A percentile compares a stretch with the other conserved stretches of the same genome.
Evolutionary conservation across 352 stramenopile species (phyloP).

Genomic region (Lagenidium giganteum): DNA sequence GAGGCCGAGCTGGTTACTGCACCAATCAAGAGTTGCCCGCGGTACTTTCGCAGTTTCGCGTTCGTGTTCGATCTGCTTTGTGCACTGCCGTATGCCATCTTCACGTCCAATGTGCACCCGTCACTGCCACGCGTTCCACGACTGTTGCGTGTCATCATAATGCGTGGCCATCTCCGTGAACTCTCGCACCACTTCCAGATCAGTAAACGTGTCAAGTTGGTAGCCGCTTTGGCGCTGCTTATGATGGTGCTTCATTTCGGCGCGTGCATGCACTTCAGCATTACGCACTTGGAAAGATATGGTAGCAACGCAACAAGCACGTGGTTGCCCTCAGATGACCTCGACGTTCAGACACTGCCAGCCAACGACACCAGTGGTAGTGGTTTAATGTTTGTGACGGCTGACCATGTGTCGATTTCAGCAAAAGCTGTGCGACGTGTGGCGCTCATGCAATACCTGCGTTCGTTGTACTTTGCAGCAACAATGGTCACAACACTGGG

Average conservation of each 20-base stretch:
- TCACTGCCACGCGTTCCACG: conserved; percentile 28
- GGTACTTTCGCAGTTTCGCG: conserved; percentile 24
- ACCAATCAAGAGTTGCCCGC: conserved; percentile 22
- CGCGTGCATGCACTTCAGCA: conserved; percentile 32
- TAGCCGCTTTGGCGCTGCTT: conserved; percentile 29
- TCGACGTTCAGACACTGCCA: too few relatives aligned
- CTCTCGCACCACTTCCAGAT: conserved; percentile 32
- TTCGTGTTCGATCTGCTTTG: conserved; percentile 46
- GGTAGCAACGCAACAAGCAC: conserved; percentile 20
- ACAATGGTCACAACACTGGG: conserved; percentile 27
- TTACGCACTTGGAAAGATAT: conserved; percentile 30
- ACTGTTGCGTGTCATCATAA: conserved; percentile 13
- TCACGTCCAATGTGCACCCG: conserved; percentile 10
- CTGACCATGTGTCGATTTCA: conserved; percentile 12
- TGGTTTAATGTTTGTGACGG: neutral
- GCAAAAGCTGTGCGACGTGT: too few relatives aligned
- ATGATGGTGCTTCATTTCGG: conserved; percentile 54
- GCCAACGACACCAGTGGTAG: conserved; percentile 17
- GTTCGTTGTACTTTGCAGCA: conserved; percentile 28
- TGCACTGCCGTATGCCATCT: conserved; percentile 34
- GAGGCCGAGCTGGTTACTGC: conserved; percentile 53
- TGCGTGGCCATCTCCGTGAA: conserved; percentile 20
- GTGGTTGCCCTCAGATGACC: conserved; percentile 25
- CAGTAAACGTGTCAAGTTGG: conserved; percentile 26
- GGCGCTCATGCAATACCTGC: conserved; percentile 21